Evolutionary conservation across 208 protist genomes (phyloP).

Genomic region (Acanthamoeba divionensis): DNA sequence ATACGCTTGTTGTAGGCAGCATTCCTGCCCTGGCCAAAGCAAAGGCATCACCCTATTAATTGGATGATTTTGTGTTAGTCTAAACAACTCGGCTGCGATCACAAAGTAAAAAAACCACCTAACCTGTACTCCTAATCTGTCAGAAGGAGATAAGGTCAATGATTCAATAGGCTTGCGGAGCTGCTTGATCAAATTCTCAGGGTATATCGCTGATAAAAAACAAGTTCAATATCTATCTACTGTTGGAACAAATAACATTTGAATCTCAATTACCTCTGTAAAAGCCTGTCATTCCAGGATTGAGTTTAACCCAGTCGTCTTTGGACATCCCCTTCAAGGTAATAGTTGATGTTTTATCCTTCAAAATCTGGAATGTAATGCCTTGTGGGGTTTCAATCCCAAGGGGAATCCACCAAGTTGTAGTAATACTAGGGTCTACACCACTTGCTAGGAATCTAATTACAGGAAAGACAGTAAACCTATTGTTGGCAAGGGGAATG

Average conservation of each 20-base stretch:
- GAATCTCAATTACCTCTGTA: background rate
- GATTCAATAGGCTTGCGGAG: constrained; percentile 30
- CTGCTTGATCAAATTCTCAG: background rate
- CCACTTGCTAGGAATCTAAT: constrained; percentile 11
- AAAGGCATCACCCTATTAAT: constrained; percentile 51
- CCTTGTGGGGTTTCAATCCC: background rate
- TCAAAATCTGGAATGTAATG: background rate
- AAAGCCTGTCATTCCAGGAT: constrained; percentile 15
- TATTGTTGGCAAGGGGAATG: background rate
- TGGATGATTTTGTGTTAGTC: too few species aligned
- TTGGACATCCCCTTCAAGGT: background rate
- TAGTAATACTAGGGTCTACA: background rate
- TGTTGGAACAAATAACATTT: background rate
- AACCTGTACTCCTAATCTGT: background rate
- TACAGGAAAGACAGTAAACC: too few species aligned
- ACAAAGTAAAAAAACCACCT: too few species aligned
- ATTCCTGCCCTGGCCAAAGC: constrained; percentile 12
- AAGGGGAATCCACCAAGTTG: constrained; percentile 15
- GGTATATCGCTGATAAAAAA: constrained; percentile 41
- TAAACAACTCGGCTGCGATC: too few species aligned
- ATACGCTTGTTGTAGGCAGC: constrained; percentile 13
- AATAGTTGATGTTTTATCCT: background rate
- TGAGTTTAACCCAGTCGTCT: constrained; percentile 9
- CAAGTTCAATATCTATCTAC: background rate
- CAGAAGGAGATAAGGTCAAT: background rate